A percentile compares a stretch with the other conserved stretches of the same genome.
phyloP scores from a whole-genome alignment of 495 filamentous ascomycete species.

The Penicillium salamii region DNA sequence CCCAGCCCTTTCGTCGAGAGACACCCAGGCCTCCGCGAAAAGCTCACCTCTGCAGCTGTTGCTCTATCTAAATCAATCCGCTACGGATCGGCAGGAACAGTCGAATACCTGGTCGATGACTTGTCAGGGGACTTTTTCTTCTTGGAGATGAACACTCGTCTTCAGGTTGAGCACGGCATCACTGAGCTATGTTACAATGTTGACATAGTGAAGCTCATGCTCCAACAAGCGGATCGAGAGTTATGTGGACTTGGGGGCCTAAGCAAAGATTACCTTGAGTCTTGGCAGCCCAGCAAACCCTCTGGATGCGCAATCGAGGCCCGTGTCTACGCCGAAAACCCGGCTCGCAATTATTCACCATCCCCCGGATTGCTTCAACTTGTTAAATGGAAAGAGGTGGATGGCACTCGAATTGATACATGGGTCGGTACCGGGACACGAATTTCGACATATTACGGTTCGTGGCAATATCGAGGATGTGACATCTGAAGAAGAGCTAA shows the following conservation, averaged over 20 bases:
- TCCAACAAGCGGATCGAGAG: slow-evolving; percentile 46
- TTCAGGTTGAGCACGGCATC: slow-evolving; percentile 67
- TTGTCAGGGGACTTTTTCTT: slow-evolving; percentile 59
- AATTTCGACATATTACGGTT: slow-evolving; percentile 54
- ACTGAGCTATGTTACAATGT: slow-evolving; percentile 60
- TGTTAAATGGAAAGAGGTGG: slow-evolving; percentile 47
- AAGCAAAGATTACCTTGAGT: slow-evolving; percentile 24
- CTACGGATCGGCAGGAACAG: slow-evolving; percentile 60
- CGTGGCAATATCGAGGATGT: slow-evolving; percentile 1
- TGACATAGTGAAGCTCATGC: slow-evolving; percentile 57
- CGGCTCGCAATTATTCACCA: slow-evolving; percentile 53
- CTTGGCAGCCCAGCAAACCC: slow-evolving; percentile 31
- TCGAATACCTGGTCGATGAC: slow-evolving; percentile 65
- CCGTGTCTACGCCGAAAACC: slow-evolving; percentile 61
- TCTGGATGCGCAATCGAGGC: slow-evolving; percentile 55
- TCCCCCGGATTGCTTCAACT: slow-evolving; percentile 55
- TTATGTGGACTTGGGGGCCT: slow-evolving; percentile 42
- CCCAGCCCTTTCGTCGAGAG: slow-evolving; percentile 50
- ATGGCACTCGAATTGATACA: slow-evolving; percentile 55
- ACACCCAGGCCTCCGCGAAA: slow-evolving; percentile 37
- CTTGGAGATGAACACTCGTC: slow-evolving; percentile 65
- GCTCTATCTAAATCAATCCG: slow-evolving; percentile 48
- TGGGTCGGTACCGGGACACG: slow-evolving; percentile 57
- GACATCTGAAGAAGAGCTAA: neutral
- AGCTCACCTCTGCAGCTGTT: slow-evolving; percentile 50